A percentile compares a stretch with the other conserved stretches of the same genome.
phyloP scores from a whole-genome alignment of 139 green algal genomes.

The Haematococcus lacustris region DNA sequence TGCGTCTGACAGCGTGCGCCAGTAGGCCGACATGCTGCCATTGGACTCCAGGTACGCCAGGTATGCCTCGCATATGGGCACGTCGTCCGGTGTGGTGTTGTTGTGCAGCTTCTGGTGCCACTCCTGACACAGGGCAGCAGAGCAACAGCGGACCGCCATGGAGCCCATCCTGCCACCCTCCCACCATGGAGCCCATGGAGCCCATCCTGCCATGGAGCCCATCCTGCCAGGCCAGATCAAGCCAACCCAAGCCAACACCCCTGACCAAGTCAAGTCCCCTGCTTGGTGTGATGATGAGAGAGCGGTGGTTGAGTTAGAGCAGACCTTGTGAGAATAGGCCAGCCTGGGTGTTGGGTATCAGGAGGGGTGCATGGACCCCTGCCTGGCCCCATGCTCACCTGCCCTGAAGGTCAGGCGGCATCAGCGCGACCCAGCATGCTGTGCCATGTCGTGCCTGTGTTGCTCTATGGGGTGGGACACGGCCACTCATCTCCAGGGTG shows the following conservation, averaged over 20 bases:
- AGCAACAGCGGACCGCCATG: neutral
- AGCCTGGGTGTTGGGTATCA: neutral
- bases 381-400: too few species aligned
- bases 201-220: too few species aligned
- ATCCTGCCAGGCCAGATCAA: neutral
- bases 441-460: too few species aligned
- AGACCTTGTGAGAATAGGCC: too few species aligned
- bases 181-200: too few species aligned
- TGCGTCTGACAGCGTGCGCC: slow-evolving; percentile 74
- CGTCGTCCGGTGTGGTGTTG: slow-evolving; percentile 97
- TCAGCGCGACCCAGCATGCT: too few species aligned
- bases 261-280: too few species aligned
- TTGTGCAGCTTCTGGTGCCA: slow-evolving; percentile 99
- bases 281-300: neutral
- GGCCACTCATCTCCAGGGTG: too few species aligned
- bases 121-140: slow-evolving; percentile 42
- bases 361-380: neutral
- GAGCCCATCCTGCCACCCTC: too few species aligned
- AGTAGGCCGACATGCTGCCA: slow-evolving; percentile 84
- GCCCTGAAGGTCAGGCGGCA: too few species aligned
- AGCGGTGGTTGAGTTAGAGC: neutral
- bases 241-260: too few species aligned
- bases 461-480: too few species aligned
- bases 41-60: slow-evolving; percentile 76
- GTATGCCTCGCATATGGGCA: slow-evolving; percentile 96